Base-by-base conservation (phyloP, 495 filamentous ascomycete species). In the Aspergillus coremiiformis region DNA sequence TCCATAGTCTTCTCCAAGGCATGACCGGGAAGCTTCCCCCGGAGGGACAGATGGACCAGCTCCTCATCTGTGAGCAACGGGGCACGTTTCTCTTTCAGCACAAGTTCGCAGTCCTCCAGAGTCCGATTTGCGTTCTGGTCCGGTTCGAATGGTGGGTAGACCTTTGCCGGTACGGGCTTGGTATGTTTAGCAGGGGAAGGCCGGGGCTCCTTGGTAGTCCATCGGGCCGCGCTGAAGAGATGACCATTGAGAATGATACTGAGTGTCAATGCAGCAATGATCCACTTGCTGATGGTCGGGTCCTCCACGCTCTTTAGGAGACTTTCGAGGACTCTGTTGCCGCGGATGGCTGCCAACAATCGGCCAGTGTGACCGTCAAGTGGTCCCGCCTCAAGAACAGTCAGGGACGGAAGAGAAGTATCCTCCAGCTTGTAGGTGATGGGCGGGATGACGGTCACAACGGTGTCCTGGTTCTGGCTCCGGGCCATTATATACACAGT, bases 231-330 rank as follows among this genome's bases (percentile, higher is more conserved):
- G 62, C 97, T 97, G 77, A 97, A 97, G 1, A 99, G 80, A 64
- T 97, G 96, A 12, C 92, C 91, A 61, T 99, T 99, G 20, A 99
- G 76, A 11, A 91, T 83, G 37, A 99, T 82, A 57, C 94, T 97
- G 72, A 99, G 75, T 6, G 85, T 93, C 58, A 99, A 71, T 30
- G 89, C 88, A 46, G 87, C 84, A 32, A 99, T 82, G 41, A 99
- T 95, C 93, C 92, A 98, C 70, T 97, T 97, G 67, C 90, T 92
- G 47, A 97, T 79, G 44, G 96, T 78, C 5, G 94, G 93, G 66
- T 97, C 92, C 60, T 97, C 90, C 29, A 98, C 73, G 62, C 93
- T 96, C 71, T 89, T 93, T 45, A 98, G 78, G 41, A 98, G 72
- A 54, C 90, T 80, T 47, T 93, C 89, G 15, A 98, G 83, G 55